Evolutionary conservation across 257 asterid species (phyloP).

Genomic region (Misopates orontium): DNA sequence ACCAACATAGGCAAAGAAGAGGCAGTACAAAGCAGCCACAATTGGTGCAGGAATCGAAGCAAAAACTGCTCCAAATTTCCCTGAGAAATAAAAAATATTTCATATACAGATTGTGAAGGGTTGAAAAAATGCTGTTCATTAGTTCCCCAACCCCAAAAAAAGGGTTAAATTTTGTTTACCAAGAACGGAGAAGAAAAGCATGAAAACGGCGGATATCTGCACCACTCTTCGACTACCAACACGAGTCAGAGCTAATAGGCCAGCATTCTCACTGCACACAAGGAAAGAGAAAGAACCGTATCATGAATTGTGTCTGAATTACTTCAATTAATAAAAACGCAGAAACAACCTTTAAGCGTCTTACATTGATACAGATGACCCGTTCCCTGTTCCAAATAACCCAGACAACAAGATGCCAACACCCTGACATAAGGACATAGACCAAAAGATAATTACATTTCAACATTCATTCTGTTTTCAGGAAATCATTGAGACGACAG

Average conservation of each 20-base stretch:
- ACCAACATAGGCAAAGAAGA: slow-evolving; percentile 60
- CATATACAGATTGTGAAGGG: neutral
- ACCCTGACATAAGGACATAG: slow-evolving; percentile 36
- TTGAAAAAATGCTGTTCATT: neutral
- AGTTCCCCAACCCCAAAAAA: neutral
- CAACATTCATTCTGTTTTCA: neutral
- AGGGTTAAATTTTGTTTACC: slow-evolving; percentile 31
- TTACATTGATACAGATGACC: slow-evolving; percentile 57
- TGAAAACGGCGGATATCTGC: slow-evolving; percentile 63
- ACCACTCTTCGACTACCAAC: slow-evolving; percentile 67
- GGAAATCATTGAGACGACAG: neutral
- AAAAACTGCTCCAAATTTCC: slow-evolving; percentile 69
- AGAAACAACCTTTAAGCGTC: slow-evolving; percentile 14
- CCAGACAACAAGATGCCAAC: slow-evolving; percentile 55
- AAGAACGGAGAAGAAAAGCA: slow-evolving; percentile 59
- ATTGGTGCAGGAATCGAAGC: slow-evolving; percentile 58
- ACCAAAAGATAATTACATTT: slow-evolving; percentile 1
- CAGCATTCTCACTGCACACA: slow-evolving; percentile 52
- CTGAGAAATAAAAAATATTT: slow-evolving; percentile 34
- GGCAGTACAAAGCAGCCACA: slow-evolving; percentile 50
- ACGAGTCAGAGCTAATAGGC: slow-evolving; percentile 52
- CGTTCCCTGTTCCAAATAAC: slow-evolving; percentile 55
- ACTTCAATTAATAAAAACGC: neutral
- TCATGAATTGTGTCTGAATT: neutral
- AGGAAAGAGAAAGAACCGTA: neutral